A percentile compares a stretch with the other conserved stretches of the same genome.
Conservation (phyloP, 768 basidiomycete genomes). For the Tubosaeta sp. region DNA sequence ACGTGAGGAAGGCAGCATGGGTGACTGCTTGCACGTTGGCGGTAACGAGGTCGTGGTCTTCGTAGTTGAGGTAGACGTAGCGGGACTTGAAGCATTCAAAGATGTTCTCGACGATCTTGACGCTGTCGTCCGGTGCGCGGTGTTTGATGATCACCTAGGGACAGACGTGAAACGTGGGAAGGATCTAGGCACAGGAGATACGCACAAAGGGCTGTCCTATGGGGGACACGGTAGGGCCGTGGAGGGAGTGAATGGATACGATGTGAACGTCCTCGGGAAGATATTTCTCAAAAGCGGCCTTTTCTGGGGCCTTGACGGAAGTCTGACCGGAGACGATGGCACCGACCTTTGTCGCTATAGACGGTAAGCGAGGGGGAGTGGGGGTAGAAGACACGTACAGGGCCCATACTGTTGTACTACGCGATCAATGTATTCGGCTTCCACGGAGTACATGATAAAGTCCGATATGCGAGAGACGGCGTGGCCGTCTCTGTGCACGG, state of each 20-base stretch:
- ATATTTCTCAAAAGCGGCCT: slow-evolving; percentile 80
- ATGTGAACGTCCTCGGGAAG: slow-evolving; percentile 86
- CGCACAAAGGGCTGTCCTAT: slow-evolving; percentile 86
- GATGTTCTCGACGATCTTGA: slow-evolving; percentile 76
- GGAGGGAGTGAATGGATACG: slow-evolving; percentile 90
- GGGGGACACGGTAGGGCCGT: slow-evolving; percentile 87
- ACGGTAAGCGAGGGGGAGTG: neutral
- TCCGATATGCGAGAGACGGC: slow-evolving; percentile 85
- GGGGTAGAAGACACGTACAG: slow-evolving; percentile 47
- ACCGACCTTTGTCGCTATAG: slow-evolving; percentile 80
- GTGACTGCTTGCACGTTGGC: slow-evolving; percentile 99
- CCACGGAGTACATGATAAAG: slow-evolving; percentile 93
- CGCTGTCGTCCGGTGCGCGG: slow-evolving; percentile 68
- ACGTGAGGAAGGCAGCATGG: slow-evolving; percentile 97
- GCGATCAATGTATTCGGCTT: slow-evolving; percentile 78
- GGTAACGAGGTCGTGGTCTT: slow-evolving; percentile 93
- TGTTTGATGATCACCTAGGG: slow-evolving; percentile 83
- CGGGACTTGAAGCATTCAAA: slow-evolving; percentile 77
- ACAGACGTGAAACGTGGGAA: neutral
- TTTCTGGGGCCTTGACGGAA: slow-evolving; percentile 94
- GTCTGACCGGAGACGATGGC: slow-evolving; percentile 96
- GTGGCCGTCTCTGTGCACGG: slow-evolving; percentile 76
- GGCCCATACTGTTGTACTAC: slow-evolving; percentile 91
- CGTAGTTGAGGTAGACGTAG: slow-evolving; percentile 91
- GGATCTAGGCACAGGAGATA: neutral